Evolutionary conservation across 495 filamentous ascomycete species (phyloP).

Genomic region (Aspergillus avenaceus): DNA sequence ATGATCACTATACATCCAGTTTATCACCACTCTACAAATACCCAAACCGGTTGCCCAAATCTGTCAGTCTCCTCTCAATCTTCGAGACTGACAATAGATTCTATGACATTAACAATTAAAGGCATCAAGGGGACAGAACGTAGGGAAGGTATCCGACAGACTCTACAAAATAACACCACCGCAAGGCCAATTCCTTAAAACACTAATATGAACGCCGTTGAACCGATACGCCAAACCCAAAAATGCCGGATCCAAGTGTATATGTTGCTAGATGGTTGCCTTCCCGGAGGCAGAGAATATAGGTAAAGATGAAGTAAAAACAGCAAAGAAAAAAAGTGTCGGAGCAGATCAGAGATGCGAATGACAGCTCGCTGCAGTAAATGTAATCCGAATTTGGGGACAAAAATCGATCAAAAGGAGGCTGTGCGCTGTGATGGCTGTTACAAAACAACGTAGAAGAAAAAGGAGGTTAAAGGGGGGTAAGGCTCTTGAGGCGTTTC

Average conservation of each 20-base stretch:
- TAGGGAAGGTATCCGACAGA: neutral
- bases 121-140: constrained; percentile 9
- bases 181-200: neutral
- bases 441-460: neutral
- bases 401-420: too few species aligned
- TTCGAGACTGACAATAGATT: constrained; percentile 7
- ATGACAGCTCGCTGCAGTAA: neutral
- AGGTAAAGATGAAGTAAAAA: neutral
- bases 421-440: too few species aligned
- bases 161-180: constrained; percentile 4
- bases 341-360: neutral
- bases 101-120: constrained; percentile 25
- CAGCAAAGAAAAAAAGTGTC: neutral
- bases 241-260: constrained; percentile 5
- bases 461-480: neutral
- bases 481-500: neutral
- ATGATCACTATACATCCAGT: neutral
- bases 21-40: constrained; percentile 1
- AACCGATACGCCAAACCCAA: constrained; percentile 11
- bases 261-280: constrained; percentile 2
- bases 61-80: neutral
- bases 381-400: neutral
- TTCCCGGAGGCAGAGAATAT: constrained; percentile 7
- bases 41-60: neutral
- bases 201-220: constrained; percentile 2